Conservation (phyloP, 345 rosid species). For the Moricandia arvensis region DNA sequence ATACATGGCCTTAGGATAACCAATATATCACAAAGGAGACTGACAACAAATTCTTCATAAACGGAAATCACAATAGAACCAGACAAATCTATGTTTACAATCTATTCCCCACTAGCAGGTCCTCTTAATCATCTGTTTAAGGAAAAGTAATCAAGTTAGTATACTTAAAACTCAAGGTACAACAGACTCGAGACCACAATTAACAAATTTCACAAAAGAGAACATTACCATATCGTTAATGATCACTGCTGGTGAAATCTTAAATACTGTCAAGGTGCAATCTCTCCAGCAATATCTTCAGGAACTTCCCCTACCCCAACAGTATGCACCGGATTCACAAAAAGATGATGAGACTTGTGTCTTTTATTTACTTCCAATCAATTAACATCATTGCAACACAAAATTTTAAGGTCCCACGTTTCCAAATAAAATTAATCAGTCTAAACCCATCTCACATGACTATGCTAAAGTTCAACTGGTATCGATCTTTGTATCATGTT, state of each 20-base stretch:
- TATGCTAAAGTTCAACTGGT: background rate
- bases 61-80: conserved; percentile 31
- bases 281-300: conserved; percentile 74
- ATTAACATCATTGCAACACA: conserved; percentile 8
- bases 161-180: background rate
- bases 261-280: conserved; percentile 51
- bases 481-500: background rate
- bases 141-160: conserved; percentile 47
- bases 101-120: conserved; percentile 50
- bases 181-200: too few species aligned
- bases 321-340: conserved; percentile 37
- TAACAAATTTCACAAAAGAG: conserved; percentile 33
- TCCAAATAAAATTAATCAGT: conserved; percentile 2
- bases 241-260: conserved; percentile 48
- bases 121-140: conserved; percentile 53
- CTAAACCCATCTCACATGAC: background rate
- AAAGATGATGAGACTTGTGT: conserved; percentile 28
- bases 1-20: background rate
- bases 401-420: background rate
- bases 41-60: conserved; percentile 39
- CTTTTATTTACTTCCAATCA: conserved; percentile 1
- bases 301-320: conserved; percentile 75
- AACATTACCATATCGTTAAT: conserved; percentile 60
- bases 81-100: conserved; percentile 38
- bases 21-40: conserved; percentile 27